phyloP scores from a whole-genome alignment of 2,329 filamentous ascomycete genomes.

The Cercospora brassicicola region DNA sequence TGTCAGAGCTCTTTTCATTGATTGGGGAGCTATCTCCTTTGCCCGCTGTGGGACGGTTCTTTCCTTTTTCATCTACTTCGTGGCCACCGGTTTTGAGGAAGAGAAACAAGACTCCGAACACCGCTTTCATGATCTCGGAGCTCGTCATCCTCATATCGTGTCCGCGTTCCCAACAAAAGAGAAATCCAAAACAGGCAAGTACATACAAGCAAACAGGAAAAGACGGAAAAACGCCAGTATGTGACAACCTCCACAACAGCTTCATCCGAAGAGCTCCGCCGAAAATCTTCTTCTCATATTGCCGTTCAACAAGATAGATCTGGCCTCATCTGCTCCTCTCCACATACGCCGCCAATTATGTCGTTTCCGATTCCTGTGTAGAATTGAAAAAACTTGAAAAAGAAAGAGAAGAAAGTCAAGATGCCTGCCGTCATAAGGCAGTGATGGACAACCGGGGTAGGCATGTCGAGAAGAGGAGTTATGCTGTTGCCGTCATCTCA shows the following conservation, averaged over 20 bases:
- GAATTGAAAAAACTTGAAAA: constrained; percentile 20
- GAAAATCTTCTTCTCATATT: constrained; percentile 12
- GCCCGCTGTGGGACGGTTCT: constrained; percentile 3
- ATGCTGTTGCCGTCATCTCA: constrained; percentile 22
- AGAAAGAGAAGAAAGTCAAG: constrained; percentile 6
- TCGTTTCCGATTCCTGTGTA: constrained; percentile 11
- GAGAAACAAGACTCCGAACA: constrained; percentile 15
- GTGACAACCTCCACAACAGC: constrained; percentile 15
- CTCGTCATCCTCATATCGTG: constrained; percentile 21
- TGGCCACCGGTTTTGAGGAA: not conserved
- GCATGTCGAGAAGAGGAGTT: constrained; percentile 24
- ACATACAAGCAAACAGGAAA: constrained; percentile 17
- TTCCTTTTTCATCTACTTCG: constrained; percentile 6
- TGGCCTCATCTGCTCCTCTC: constrained; percentile 6
- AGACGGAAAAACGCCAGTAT: constrained; percentile 19
- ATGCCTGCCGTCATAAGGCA: constrained; percentile 1
- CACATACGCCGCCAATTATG: constrained; percentile 16
- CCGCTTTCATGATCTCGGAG: constrained; percentile 14
- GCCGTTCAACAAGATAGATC: constrained; percentile 12
- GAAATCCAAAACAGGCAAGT: constrained; percentile 15
- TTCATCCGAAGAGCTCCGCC: constrained; percentile 10
- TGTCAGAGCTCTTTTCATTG: constrained; percentile 18
- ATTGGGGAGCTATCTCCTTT: constrained; percentile 14
- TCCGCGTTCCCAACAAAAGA: constrained; percentile 20
- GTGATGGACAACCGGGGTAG: constrained; percentile 6